Conservation (phyloP, 176 grass and related monocot genomes). For the Thinopyrum elongatum region DNA sequence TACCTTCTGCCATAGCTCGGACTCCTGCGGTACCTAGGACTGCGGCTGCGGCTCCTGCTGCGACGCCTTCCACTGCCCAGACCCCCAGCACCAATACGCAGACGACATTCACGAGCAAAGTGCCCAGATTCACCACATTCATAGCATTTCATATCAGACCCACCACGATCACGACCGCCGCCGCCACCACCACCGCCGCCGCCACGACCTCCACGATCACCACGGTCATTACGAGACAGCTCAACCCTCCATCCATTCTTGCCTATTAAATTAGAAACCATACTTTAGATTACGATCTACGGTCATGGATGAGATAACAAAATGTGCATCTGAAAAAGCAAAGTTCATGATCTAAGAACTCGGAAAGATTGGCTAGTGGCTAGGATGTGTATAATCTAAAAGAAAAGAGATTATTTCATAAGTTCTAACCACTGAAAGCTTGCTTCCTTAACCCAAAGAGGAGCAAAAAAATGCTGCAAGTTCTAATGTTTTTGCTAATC, state of each 20-base stretch:
- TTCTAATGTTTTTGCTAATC: neutral
- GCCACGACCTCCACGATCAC: constrained; percentile 63
- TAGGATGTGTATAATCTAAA: neutral
- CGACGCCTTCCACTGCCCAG: constrained; percentile 81
- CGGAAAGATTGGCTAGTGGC: neutral
- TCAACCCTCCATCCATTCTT: constrained; percentile 98
- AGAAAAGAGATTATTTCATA: neutral
- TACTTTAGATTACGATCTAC: neutral
- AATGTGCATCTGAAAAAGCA: neutral
- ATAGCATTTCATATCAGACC: constrained; percentile 88
- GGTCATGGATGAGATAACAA: neutral
- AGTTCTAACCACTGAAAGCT: neutral
- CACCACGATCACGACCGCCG: constrained; percentile 69
- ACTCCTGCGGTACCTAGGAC: constrained; percentile 84
- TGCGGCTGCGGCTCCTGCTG: constrained; percentile 70
- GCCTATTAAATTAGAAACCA: constrained; percentile 47
- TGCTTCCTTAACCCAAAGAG: neutral
- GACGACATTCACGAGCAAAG: constrained; percentile 90
- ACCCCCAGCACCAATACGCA: constrained; percentile 82
- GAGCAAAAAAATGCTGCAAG: neutral
- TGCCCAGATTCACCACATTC: constrained; percentile 96
- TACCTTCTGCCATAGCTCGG: constrained; percentile 97
- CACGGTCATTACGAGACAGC: constrained; percentile 64
- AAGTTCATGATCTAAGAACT: neutral
- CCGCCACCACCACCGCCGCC: constrained; percentile 36